phyloP scores from a whole-genome alignment of 345 rosid genomes.

The Citrus inodora region DNA sequence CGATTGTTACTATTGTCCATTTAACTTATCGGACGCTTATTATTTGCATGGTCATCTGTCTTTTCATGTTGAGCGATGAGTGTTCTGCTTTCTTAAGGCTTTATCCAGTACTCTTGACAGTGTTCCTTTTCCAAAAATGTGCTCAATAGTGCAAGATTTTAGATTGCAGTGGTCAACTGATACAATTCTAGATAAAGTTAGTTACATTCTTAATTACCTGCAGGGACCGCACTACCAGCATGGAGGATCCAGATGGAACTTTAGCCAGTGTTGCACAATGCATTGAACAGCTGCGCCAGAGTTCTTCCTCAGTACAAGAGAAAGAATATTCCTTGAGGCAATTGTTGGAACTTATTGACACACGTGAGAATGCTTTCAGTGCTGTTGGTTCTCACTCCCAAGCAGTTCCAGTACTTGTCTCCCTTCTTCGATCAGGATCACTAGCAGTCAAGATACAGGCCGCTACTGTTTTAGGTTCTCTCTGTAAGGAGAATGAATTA shows the following conservation, averaged over 20 bases:
- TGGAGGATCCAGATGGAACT: constrained; percentile 99
- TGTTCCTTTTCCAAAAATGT: not conserved
- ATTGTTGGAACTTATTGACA: constrained; percentile 86
- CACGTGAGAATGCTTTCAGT: constrained; percentile 93
- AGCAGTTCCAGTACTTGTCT: constrained; percentile 99
- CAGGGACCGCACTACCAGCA: constrained; percentile 89
- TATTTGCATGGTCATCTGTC: not conserved
- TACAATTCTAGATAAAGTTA: constrained; percentile 10
- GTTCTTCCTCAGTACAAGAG: constrained; percentile 87
- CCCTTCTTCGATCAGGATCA: constrained; percentile 97
- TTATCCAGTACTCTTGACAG: not conserved
- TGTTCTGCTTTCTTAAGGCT: not conserved
- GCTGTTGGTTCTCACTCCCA: constrained; percentile 99
- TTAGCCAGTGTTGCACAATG: constrained; percentile 99
- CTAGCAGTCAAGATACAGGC: constrained; percentile 94
- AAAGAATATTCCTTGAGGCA: constrained; percentile 85
- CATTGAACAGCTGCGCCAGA: constrained; percentile 94
- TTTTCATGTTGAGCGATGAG: not conserved
- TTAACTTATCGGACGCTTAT: not conserved
- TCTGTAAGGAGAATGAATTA: constrained; percentile 97
- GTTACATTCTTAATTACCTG: constrained; percentile 28
- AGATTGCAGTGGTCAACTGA: not conserved
- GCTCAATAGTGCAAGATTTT: not conserved
- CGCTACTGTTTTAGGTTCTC: constrained; percentile 92
- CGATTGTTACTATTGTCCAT: not conserved